Evolutionary conservation across 352 stramenopile genomes (phyloP), one percentile per base, ranked within the genome.

Genomic region (Pythium aphanidermatum): DNA sequence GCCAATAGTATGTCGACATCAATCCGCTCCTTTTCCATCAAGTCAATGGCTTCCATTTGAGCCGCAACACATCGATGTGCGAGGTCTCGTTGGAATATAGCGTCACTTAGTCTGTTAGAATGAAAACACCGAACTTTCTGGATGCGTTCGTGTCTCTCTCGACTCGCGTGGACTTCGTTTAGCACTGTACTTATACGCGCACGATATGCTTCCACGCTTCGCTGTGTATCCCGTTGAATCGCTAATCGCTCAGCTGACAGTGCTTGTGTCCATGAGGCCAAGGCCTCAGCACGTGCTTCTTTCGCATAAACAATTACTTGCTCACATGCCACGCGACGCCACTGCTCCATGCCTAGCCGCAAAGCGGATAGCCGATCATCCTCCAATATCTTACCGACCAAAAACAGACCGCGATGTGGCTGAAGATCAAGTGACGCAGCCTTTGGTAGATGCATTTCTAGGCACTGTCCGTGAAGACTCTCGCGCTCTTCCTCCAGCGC

Each of bases 1-100:
- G 56, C 29, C 12, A 85, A 29, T 14, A 70, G 45, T 17, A 51
- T 29, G 4, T 26, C 14, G 2, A 74, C 51, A 29, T 72, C 52
- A 28, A 35, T 28, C n/a, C 78, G 43, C 36, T 82, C 73, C 0
- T 17, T 12, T 26, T 80, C 55, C 53, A 85, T 55, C 1, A 68
- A 28, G 9, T 49, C 37, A 14, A 78, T 51, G 12, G 52, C 60
- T n/a, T 63, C 54, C 34, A 70, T 50, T 23, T 84, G 69, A 3
- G 71, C 55, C 12, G 35, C 16, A 11, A 78, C 64, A 38, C 69
- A 82, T 5, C 52, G 43, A n/a, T 43, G 25, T 1, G 56, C 50
- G 0, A 65, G 35, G 24, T 56, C 50, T 12, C 50, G 38, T 31
- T 65, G 56, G 19, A 57, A 56, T 11, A 59, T 37, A 23, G 56